A percentile compares a stretch with the other conserved stretches of the same genome.
phyloP scores from a whole-genome alignment of 305 asterid genomes.

The Fraxinus dipetala region DNA sequence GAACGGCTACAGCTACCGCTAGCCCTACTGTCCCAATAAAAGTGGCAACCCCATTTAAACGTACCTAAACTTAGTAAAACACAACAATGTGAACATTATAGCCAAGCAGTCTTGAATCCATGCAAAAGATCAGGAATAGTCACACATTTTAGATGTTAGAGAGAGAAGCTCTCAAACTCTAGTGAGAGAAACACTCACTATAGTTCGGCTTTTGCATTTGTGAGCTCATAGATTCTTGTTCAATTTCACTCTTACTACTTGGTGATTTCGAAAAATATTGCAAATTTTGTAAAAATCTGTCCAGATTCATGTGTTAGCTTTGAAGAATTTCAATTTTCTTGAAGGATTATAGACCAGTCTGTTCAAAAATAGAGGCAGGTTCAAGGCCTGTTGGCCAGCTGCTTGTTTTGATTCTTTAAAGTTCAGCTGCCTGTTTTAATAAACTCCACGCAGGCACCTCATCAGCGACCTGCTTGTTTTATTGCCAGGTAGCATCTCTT shows the following conservation, averaged over 20 bases:
- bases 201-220: neutral
- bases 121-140: neutral
- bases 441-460: neutral
- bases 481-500: neutral
- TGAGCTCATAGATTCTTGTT: neutral
- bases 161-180: neutral
- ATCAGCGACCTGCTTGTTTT: neutral
- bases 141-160: neutral
- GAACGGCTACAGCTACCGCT: slow-evolving; percentile 66
- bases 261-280: neutral
- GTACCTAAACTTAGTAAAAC: slow-evolving; percentile 50
- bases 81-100: slow-evolving; percentile 21
- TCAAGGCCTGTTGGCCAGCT: neutral
- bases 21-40: slow-evolving; percentile 91
- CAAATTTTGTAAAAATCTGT: neutral
- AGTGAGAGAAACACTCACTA: neutral
- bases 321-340: neutral
- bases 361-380: neutral
- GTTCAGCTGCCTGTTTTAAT: neutral
- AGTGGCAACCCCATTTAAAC: slow-evolving; percentile 91
- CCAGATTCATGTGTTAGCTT: neutral
- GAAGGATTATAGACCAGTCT: neutral
- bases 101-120: slow-evolving; percentile 4
- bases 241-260: neutral
- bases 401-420: neutral